Evolutionary conservation across 305 asterid genomes (phyloP), one percentile per base, ranked within the genome.

Genomic region (Solanum hybrid): DNA sequence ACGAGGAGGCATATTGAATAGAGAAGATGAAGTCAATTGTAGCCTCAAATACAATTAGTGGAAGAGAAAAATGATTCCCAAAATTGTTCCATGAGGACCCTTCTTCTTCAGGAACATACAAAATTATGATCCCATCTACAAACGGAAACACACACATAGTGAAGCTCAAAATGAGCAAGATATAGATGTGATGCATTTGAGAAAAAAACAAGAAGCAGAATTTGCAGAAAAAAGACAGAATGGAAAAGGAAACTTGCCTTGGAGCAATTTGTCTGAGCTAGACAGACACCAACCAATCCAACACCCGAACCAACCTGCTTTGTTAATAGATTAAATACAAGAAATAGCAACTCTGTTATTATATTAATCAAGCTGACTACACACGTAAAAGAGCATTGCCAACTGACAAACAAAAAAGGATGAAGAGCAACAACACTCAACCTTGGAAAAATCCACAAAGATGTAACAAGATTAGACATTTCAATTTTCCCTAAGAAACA

Each of bases 281-380:
- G 93, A 92, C 99, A 97, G 28, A 96, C 75, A 90, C 99, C 99
- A 79, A 95, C 97, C 95, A 96, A 90, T 77, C 99, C 99, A 89
- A 94, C 98, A 85, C 99, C 99, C 2, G 99, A 96, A 89, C 99
- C 99, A 90, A 97, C 93, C 99, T 97, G 95, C 92, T 86, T 5
- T 77, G n/a, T 8, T 37, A 80, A 71, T 69, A 88, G 88, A 88
- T 90, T 88, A 71, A 89, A 87, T 87, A 76, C 67, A 74, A 28
- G 85, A 33, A 36, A 35, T 22, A 36, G 87, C 51, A 82, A 26
- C 73, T 42, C 20, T 22, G 74, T 67, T 40, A 88, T 34, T 46
- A 51, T 10, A 84, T 31, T 16, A 84, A 51, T 84, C 40, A 22
- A 51, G 75, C 42, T 5, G 11, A 84, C 42, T 51, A 51, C 71